Conservation (phyloP, 805 yeast genomes). For the Nakazawaea ishiwadae region DNA sequence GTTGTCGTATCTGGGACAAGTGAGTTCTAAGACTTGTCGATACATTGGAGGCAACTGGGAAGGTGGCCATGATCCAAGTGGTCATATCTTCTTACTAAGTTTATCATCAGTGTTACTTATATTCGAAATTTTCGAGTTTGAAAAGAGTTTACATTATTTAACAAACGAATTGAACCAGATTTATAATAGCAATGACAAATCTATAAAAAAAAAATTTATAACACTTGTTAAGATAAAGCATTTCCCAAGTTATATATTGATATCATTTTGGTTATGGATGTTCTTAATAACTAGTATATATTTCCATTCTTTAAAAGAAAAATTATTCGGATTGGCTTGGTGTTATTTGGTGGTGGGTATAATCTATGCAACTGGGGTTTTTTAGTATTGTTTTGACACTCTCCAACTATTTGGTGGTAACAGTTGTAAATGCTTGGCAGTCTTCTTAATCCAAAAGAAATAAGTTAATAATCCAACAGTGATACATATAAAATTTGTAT, state of each 20-base stretch:
- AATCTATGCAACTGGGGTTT: conserved; percentile 36
- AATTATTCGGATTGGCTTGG: conserved; percentile 62
- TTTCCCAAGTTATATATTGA: conserved; percentile 19
- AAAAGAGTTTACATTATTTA: background rate
- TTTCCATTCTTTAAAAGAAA: conserved; percentile 80
- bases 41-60: conserved; percentile 59
- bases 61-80: conserved; percentile 96
- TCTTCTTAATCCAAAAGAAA: conserved; percentile 58
- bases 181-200: background rate
- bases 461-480: conserved; percentile 59
- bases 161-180: background rate
- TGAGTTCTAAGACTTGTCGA: conserved; percentile 45
- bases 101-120: conserved; percentile 62
- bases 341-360: conserved; percentile 48
- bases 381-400: conserved; percentile 34
- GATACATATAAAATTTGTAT: conserved; percentile 71
- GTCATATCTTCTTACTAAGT: conserved; percentile 79
- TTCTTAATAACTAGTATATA: conserved; percentile 75
- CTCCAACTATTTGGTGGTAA: conserved; percentile 80
- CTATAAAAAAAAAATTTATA: background rate
- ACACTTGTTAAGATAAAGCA: background rate
- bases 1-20: conserved; percentile 2
- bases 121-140: conserved; percentile 44
- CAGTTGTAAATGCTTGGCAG: conserved; percentile 61
- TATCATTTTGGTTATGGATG: conserved; percentile 80